These are phyloP conservation scores for Salvia sclarea DNA, from an alignment of 305 asterid genomes.

Conservation along the genomic window DNA sequence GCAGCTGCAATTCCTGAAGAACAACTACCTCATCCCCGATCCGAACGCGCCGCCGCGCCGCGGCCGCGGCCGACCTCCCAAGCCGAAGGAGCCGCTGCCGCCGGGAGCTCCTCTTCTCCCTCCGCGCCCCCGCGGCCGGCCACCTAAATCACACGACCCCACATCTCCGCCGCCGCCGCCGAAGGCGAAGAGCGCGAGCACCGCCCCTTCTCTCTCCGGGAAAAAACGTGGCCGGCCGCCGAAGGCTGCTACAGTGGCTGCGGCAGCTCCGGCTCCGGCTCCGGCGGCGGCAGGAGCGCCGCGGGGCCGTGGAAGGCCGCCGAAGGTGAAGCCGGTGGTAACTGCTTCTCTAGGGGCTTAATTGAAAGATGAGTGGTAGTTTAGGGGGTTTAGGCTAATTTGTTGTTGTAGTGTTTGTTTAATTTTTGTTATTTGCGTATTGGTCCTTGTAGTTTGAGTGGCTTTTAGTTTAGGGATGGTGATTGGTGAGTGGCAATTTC, in stretches of 20 bases:
- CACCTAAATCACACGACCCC: conserved; percentile 61
- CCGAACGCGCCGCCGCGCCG: conserved; percentile 83
- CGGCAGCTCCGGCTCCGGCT: no score
- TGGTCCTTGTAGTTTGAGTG: conserved; percentile 16
- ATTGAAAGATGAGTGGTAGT: conserved; percentile 23
- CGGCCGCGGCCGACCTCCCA: conserved; percentile 93
- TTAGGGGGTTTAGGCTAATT: conserved; percentile 32
- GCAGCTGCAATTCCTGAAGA: conserved; percentile 56
- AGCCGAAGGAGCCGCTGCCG: conserved; percentile 55
- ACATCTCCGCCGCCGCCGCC: conserved; percentile 42
- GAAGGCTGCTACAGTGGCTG: conserved; percentile 31
- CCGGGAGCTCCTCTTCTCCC: conserved; percentile 38
- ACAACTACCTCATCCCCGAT: conserved; percentile 65
- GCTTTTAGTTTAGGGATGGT: conserved; percentile 27
- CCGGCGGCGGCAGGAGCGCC: conserved; percentile 28
- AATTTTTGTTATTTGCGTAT: neutral
- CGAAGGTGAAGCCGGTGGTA: conserved; percentile 61
- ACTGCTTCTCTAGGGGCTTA: conserved; percentile 73
- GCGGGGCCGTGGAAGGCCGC: conserved; percentile 86
- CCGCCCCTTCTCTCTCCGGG: conserved; percentile 38
- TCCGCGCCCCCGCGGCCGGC: conserved; percentile 81
- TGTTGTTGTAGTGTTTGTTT: neutral
- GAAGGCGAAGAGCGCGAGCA: conserved; percentile 13
- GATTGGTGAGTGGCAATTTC: conserved; percentile 21
- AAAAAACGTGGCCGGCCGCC: conserved; percentile 78